Conservation (phyloP, 163 green algal genomes). For the Scenedesmus sp. region DNA sequence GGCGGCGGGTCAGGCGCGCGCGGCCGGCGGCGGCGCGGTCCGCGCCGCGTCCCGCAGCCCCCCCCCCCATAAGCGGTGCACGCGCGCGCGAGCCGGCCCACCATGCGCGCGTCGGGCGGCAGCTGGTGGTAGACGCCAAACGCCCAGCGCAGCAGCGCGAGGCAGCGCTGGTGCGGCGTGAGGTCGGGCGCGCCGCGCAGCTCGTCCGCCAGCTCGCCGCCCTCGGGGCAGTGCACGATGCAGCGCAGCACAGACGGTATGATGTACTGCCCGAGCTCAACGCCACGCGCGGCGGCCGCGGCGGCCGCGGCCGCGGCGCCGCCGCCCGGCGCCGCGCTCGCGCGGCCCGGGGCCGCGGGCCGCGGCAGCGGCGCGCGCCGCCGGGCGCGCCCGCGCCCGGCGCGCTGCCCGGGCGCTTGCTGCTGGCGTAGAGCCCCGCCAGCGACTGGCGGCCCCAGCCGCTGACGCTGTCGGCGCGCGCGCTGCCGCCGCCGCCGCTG, state of each 20-base stretch:
- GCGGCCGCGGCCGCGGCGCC: not conserved
- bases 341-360: not conserved
- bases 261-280: slow-evolving; percentile 20
- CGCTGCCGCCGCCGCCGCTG: no score
- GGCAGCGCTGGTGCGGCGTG: slow-evolving; percentile 40
- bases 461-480: not conserved
- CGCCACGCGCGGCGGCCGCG: not conserved
- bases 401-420: no score
- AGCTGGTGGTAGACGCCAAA: slow-evolving; percentile 39
- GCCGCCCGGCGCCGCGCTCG: not conserved
- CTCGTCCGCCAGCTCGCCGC: not conserved
- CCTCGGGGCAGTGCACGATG: slow-evolving; percentile 30
- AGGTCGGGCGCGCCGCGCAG: not conserved
- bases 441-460: slow-evolving; percentile 36
- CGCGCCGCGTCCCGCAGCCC: no score
- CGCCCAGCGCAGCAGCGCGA: slow-evolving; percentile 35
- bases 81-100: no score
- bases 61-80: no score
- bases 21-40: no score
- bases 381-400: no score
- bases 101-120: slow-evolving; percentile 6
- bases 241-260: slow-evolving; percentile 38
- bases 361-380: slow-evolving; percentile 7
- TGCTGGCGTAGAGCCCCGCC: slow-evolving; percentile 30
- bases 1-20: no score